Conservation (phyloP, 202 grass and related monocot genomes). For the Setaria viridis region DNA sequence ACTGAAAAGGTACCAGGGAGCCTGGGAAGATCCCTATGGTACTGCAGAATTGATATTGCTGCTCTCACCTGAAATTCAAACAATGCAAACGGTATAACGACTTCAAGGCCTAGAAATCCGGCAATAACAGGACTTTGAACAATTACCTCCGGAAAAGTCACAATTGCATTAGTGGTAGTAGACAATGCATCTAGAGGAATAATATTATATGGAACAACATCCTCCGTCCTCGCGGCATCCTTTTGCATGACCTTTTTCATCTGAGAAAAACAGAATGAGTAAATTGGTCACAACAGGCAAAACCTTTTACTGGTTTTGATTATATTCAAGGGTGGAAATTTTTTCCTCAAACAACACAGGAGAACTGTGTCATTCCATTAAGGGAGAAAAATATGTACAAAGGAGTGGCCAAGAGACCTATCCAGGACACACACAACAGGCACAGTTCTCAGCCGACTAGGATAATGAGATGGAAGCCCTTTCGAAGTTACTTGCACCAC, state of each 20-base stretch:
- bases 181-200: conserved; percentile 84
- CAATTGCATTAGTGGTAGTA: conserved; percentile 82
- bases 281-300: conserved; percentile 22
- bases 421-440: too few relatives aligned
- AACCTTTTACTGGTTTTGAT: conserved; percentile 5
- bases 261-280: conserved; percentile 57
- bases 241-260: conserved; percentile 91
- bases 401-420: too few relatives aligned
- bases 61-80: conserved; percentile 73
- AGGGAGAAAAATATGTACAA: too few relatives aligned
- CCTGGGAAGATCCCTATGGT: conserved; percentile 69
- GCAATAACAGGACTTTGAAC: conserved; percentile 24
- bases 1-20: conserved; percentile 73
- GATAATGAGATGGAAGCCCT: too few relatives aligned
- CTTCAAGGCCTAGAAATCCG: conserved; percentile 1
- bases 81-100: background rate
- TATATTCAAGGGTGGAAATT: background rate
- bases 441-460: too few relatives aligned
- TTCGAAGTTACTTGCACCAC: too few relatives aligned
- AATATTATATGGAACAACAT: conserved; percentile 90
- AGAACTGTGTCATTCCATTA: too few relatives aligned
- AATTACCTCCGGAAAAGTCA: conserved; percentile 73
- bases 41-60: conserved; percentile 85
- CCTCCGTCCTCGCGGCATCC: conserved; percentile 87
- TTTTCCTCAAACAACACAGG: too few relatives aligned